Evolutionary conservation across 192 early-diverging fungal species (phyloP).

Genomic region (Cladochytrium replicatum): DNA sequence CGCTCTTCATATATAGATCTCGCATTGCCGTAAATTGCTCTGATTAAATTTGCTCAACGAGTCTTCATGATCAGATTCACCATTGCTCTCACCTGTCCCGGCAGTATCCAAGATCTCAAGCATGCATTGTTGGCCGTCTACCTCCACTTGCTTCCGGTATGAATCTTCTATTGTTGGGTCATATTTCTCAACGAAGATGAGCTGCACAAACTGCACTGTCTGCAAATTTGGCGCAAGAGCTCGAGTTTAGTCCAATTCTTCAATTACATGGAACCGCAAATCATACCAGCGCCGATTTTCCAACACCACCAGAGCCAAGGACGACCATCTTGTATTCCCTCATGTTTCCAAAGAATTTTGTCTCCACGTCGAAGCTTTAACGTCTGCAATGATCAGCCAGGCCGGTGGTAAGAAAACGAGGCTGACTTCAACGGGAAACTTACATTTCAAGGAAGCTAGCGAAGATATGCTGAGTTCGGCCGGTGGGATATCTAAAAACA

Average conservation of each 20-base stretch:
- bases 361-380: no score
- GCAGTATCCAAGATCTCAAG: conserved; percentile 96
- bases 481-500: no score
- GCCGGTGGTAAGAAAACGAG: no score
- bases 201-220: conserved; percentile 56
- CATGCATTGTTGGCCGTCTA: conserved; percentile 94
- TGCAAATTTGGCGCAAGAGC: conserved; percentile 15
- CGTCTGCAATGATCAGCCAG: no score
- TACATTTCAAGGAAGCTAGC: no score
- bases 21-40: conserved; percentile 63
- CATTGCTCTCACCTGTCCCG: conserved; percentile 46
- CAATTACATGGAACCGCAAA: neutral
- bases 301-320: conserved; percentile 87
- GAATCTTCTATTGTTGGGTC: conserved; percentile 99
- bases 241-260: conserved; percentile 10
- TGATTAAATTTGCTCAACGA: conserved; percentile 5
- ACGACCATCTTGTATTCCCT: conserved; percentile 95
- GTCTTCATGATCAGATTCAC: neutral
- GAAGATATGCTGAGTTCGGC: no score
- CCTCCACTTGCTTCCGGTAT: conserved; percentile 94
- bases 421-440: no score
- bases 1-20: conserved; percentile 62
- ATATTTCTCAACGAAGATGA: conserved; percentile 82
- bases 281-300: conserved; percentile 69
- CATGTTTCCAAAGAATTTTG: no score